Percentiles rank a stretch among this genome's conserved stretches.
Conservation (phyloP, 2,329 filamentous ascomycete genomes). For the Sarocladium kiliense region DNA sequence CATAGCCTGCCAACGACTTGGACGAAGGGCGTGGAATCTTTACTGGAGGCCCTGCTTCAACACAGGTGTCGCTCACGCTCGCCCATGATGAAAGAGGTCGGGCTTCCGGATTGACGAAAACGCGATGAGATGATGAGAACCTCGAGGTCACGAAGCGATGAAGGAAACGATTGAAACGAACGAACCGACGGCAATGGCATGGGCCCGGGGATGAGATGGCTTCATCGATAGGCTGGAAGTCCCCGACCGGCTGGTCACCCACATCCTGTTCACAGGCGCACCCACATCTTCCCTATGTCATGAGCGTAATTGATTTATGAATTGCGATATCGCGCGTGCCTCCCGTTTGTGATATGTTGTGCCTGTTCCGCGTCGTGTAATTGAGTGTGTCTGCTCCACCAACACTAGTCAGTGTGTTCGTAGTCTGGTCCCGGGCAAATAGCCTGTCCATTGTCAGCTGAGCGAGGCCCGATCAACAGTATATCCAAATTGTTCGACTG, state of each 20-base stretch:
- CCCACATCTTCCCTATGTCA: constrained; percentile 8
- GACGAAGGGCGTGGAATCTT: constrained; percentile 6
- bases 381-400: neutral
- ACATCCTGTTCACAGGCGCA: constrained; percentile 8
- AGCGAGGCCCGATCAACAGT: neutral
- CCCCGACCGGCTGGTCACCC: constrained; percentile 8
- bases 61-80: constrained; percentile 1
- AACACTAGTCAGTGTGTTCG: neutral
- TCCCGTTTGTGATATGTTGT: neutral
- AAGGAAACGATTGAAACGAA: constrained; percentile 9
- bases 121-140: constrained; percentile 2
- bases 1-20: neutral
- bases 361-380: neutral
- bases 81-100: neutral
- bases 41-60: neutral
- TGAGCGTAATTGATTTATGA: constrained; percentile 3
- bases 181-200: constrained; percentile 10
- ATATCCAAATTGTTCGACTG: neutral
- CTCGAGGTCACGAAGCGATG: neutral
- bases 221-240: neutral
- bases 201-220: neutral
- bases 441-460: neutral
- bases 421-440: neutral
- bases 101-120: neutral
- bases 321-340: neutral